Base-by-base conservation (phyloP, 2,329 filamentous ascomycete genomes). In the Alternaria rosae region DNA sequence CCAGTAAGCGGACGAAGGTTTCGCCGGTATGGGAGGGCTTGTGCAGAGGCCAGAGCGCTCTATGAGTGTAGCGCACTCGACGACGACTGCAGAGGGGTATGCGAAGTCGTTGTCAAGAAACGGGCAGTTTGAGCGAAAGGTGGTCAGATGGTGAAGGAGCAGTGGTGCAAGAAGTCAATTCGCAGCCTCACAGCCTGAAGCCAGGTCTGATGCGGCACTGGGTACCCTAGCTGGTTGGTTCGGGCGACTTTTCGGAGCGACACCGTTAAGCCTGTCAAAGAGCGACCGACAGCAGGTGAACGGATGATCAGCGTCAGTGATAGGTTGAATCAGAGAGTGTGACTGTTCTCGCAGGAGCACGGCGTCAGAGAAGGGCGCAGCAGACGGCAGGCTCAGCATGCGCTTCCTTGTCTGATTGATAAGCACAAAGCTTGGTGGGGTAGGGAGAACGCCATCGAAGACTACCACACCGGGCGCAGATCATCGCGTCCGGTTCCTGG, bases 361-460 rank as follows among this genome's bases (percentile, higher is more conserved):
- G 17, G 32, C 13, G 54, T 47, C 20, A 23, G 41, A 64, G 57
- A 71, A 67, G 66, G 69, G 70, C 68, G 70, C 69, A 66, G 66
- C 30, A 38, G 32, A 28, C 30, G 47, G 21, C 28, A 32, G 58
- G 38, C 20, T 35, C 35, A 28, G 54, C 20, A 41, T 56, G 43
- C 57, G 61, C 43, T 54, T 53, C 48, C 13, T 28, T 50, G 50
- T 64, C 62, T 69, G 64, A 70, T 70, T 62, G 69, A 68, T 71
- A 67, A 72, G 54, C 63, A 59, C 47, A 47, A 47, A 42, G 60
- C 61, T 20, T 65, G 62, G 67, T 67, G 69, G 69, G 70, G 66
- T 68, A 50, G 47, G 28, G 41, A 68, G 70, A 72, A 72, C 57
- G 61, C 65, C 54, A 51, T 69, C 62, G 68, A 70, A 70, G 43